Evolutionary conservation across 2,329 filamentous ascomycete species (phyloP), one percentile per base, ranked within the genome.

Genomic region (Dactylonectria macrodidyma): DNA sequence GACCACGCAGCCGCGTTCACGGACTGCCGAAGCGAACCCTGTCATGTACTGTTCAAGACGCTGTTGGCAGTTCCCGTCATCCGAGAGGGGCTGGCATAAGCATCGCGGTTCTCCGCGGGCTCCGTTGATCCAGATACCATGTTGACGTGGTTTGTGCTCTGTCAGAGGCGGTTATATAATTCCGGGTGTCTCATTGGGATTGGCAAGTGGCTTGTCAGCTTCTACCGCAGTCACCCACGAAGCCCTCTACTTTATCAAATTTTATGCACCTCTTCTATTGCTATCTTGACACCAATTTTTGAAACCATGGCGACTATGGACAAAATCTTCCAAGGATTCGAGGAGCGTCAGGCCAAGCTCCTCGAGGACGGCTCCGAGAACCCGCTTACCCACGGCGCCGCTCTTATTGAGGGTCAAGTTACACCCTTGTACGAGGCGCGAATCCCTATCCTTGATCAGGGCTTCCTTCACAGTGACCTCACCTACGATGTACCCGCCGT

Each of bases 401-500:
- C 36, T 41, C 36, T 41, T 41, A 41, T 41, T 41, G 36, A 41
- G 9, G 36, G 36, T 41, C 36, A 41, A 41, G 36, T 41, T 41
- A 41, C 36, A 41, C 36, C 36, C 36, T 41, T 41, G 11, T 41
- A 41, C 2, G 36, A 41, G 36, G 36, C 36, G 36, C 80, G 80
- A n/a, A 85, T 87, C 19, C 86, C 86, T 1, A 73, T 87, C 0
- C 70, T 85, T 0, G 86, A 88, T 68, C 82, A 88, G 75, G 86
- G 86, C 22, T 87, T 87, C 73, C 73, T 87, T 71, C 85, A 84
- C 73, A 83, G 84, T 74, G 85, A 87, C 52, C 72, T 87, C 1
- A 87, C 86, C 1, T 87, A 87, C 73, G 85, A 87, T 58, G 86
- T 87, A 0, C 84, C 85, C 1, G 75, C 84, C 0, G 83, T 87